These are phyloP conservation scores for Hortaea werneckii DNA, from an alignment of 2,329 filamentous ascomycete species.

Conservation along the genomic window DNA sequence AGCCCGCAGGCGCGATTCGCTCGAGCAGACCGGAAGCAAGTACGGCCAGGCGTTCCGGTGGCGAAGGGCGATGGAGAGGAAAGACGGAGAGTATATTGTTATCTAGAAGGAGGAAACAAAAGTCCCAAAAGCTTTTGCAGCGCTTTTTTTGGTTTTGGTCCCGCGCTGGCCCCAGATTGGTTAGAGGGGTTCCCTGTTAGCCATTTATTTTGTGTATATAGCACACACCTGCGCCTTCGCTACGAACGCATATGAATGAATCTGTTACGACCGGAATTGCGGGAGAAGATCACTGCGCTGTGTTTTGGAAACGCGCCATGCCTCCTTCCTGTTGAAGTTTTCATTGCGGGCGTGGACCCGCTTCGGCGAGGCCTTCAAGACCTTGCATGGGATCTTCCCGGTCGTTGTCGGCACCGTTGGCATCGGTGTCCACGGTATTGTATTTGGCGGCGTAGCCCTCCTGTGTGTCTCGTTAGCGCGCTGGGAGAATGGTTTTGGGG, in stretches of 20 bases:
- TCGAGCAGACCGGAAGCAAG: slow-evolving; percentile 9
- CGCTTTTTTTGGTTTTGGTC: background rate
- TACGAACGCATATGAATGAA: background rate
- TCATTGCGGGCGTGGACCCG: slow-evolving; percentile 74
- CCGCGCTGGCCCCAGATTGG: no score
- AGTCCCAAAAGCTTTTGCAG: background rate
- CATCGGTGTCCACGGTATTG: slow-evolving; percentile 50
- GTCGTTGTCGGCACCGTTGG: slow-evolving; percentile 25
- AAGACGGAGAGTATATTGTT: slow-evolving; percentile 43
- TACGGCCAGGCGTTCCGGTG: slow-evolving; percentile 36
- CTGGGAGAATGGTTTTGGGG: background rate
- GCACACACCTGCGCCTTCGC: background rate
- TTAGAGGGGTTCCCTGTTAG: no score
- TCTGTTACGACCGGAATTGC: background rate
- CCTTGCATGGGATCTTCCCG: slow-evolving; percentile 86
- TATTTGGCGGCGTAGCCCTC: slow-evolving; percentile 89
- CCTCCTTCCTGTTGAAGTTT: background rate
- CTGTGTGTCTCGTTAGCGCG: slow-evolving; percentile 36
- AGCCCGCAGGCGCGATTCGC: slow-evolving; percentile 18
- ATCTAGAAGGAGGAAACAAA: slow-evolving; percentile 22
- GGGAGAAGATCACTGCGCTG: no score
- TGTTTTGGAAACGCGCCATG: no score
- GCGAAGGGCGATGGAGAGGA: slow-evolving; percentile 41
- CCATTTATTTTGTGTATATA: no score
- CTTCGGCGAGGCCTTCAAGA: slow-evolving; percentile 83